A percentile compares a stretch with the other conserved stretches of the same genome.
These are phyloP conservation scores for Nowakowskiella sp. DNA, from an alignment of 192 early-diverging fungal species.

Conservation along the genomic window DNA sequence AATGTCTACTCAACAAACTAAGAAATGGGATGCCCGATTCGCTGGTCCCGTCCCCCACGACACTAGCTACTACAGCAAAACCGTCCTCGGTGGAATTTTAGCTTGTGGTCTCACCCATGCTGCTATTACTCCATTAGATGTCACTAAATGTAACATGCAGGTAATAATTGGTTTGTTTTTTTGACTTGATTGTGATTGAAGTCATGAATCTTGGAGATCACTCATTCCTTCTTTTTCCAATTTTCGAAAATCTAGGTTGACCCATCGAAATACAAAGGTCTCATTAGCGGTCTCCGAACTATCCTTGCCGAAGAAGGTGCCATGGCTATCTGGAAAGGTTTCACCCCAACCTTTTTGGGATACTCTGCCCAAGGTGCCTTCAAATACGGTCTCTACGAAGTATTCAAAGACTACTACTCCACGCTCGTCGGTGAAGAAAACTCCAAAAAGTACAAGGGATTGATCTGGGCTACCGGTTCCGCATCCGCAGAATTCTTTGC, in stretches of 20 bases:
- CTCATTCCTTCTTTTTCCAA: neutral
- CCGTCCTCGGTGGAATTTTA: constrained; percentile 52
- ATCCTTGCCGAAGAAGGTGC: constrained; percentile 57
- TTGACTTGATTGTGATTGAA: too few species aligned
- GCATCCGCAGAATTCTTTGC: constrained; percentile 74
- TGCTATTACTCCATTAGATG: constrained; percentile 40
- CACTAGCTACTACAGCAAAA: constrained; percentile 47
- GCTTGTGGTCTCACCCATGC: constrained; percentile 63
- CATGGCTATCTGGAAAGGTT: constrained; percentile 66
- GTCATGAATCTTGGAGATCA: neutral
- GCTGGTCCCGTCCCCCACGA: constrained; percentile 37
- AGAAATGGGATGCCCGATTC: constrained; percentile 22
- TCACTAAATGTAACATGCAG: constrained; percentile 30
- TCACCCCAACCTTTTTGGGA: constrained; percentile 69
- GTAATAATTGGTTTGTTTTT: too few species aligned
- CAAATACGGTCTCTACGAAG: constrained; percentile 89
- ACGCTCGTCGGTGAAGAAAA: constrained; percentile 54
- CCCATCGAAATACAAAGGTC: constrained; percentile 28
- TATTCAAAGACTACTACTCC: constrained; percentile 74
- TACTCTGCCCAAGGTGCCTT: constrained; percentile 78
- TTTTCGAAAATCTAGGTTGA: constrained; percentile 15
- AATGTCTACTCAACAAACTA: too few species aligned
- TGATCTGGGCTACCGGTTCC: constrained; percentile 64
- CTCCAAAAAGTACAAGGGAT: constrained; percentile 65
- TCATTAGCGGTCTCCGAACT: constrained; percentile 29